Evolutionary conservation across 2,329 filamentous ascomycete genomes (phyloP).

Genomic region (Arthrobotrys entomopaga): DNA sequence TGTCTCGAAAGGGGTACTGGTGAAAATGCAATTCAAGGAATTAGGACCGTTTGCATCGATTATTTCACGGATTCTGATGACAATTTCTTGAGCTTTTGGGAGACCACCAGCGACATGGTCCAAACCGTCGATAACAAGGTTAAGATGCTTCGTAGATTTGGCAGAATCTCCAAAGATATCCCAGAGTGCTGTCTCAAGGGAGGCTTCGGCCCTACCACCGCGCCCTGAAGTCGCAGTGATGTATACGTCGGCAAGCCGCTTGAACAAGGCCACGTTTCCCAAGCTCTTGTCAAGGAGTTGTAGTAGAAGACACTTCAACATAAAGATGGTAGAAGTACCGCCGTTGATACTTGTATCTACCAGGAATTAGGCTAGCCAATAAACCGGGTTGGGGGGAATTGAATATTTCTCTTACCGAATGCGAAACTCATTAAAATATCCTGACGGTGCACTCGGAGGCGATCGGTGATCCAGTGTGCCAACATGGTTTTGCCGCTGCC

Average conservation of each 20-base stretch:
- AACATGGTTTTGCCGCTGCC: constrained; percentile 45
- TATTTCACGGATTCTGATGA: constrained; percentile 29
- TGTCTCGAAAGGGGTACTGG: constrained; percentile 16
- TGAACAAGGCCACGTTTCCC: constrained; percentile 37
- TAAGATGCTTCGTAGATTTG: constrained; percentile 25
- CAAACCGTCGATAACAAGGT: constrained; percentile 44
- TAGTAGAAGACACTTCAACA: constrained; percentile 31
- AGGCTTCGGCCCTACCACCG: not conserved
- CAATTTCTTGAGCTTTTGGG: constrained; percentile 31
- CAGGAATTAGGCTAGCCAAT: constrained; percentile 1
- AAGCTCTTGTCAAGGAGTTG: constrained; percentile 41
- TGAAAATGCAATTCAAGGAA: constrained; percentile 41
- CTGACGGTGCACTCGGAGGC: constrained; percentile 31
- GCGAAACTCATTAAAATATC: constrained; percentile 42
- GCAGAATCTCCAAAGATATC: constrained; percentile 38
- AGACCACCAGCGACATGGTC: constrained; percentile 29
- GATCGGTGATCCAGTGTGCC: constrained; percentile 38
- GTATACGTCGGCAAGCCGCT: constrained; percentile 37
- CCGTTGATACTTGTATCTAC: constrained; percentile 12
- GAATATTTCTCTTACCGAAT: constrained; percentile 22
- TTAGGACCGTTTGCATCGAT: constrained; percentile 36
- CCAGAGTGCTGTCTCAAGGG: constrained; percentile 33
- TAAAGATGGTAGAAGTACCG: constrained; percentile 24
- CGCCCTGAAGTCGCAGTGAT: constrained; percentile 18
- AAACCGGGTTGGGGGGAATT: not conserved